A percentile compares a stretch with the other conserved stretches of the same genome.
phyloP scores from a whole-genome alignment of 305 asterid genomes.

The Fraxinus albicans region DNA sequence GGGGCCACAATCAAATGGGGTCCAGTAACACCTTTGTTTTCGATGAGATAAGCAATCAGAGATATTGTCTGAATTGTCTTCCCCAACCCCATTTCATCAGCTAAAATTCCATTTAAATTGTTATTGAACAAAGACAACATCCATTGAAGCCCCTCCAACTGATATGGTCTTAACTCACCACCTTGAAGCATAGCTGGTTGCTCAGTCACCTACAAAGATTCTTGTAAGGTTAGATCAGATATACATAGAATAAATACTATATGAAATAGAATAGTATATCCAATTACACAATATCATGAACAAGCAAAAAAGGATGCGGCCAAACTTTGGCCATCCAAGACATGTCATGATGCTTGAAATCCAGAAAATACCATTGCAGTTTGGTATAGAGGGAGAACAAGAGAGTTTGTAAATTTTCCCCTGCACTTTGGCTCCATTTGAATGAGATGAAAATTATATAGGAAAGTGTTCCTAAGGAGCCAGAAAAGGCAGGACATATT shows the following conservation, averaged over 20 bases:
- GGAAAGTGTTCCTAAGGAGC: not conserved
- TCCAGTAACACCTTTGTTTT: slow-evolving; percentile 88
- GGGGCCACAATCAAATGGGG: slow-evolving; percentile 99
- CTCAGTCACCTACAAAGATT: slow-evolving; percentile 73
- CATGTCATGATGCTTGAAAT: not conserved
- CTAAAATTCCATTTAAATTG: slow-evolving; percentile 94
- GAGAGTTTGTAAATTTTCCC: not conserved
- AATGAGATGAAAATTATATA: not conserved
- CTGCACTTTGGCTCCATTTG: slow-evolving; percentile 10
- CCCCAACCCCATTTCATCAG: slow-evolving; percentile 99
- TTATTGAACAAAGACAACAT: slow-evolving; percentile 96
- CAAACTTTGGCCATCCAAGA: slow-evolving; percentile 1
- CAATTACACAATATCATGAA: not conserved
- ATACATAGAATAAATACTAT: slow-evolving; percentile 5
- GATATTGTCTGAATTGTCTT: slow-evolving; percentile 96
- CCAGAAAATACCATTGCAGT: not conserved
- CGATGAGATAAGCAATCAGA: slow-evolving; percentile 90
- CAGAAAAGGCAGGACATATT: not conserved
- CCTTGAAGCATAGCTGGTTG: slow-evolving; percentile 99
- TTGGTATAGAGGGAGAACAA: not conserved
- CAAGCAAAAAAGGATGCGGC: not conserved
- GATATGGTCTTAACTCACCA: slow-evolving; percentile 91
- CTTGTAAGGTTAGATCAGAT: slow-evolving; percentile 26
- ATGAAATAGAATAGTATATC: slow-evolving; percentile 11
- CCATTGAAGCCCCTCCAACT: slow-evolving; percentile 99